Evolutionary conservation across 23 red algal species (phyloP).

Genomic region (Cyanidium caldarium): DNA sequence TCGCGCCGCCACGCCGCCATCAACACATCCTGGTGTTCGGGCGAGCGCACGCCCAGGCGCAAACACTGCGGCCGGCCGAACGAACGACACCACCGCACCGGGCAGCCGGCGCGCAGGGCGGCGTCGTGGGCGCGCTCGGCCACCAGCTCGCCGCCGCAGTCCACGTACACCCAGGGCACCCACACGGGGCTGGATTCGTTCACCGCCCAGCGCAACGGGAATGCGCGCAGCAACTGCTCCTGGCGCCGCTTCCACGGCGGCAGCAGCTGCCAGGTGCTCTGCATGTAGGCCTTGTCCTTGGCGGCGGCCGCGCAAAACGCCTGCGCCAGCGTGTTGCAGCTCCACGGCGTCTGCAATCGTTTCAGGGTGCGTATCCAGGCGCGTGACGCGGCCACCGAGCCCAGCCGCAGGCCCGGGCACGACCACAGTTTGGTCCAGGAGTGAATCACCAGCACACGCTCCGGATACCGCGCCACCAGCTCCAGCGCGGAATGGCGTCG

Average conservation of each 20-base stretch:
- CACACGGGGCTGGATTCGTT: conserved; percentile 36
- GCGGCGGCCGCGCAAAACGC: conserved; percentile 62
- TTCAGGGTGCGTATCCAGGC: conserved; percentile 52
- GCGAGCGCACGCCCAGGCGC: conserved; percentile 66
- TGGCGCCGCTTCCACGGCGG: conserved; percentile 39
- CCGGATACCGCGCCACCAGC: conserved; percentile 67
- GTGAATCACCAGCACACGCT: conserved; percentile 48
- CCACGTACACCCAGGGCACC: conserved; percentile 87
- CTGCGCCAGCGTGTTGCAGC: conserved; percentile 60
- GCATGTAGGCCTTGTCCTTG: conserved; percentile 51
- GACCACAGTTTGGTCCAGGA: conserved; percentile 98
- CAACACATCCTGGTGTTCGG: conserved; percentile 53
- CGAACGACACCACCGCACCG: conserved; percentile 68
- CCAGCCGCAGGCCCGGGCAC: conserved; percentile 86
- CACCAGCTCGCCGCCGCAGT: conserved; percentile 21
- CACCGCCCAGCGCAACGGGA: conserved; percentile 45
- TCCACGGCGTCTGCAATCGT: conserved; percentile 82
- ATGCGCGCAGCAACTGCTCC: conserved; percentile 12
- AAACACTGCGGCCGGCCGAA: conserved; percentile 52
- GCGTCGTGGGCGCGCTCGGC: conserved; percentile 35
- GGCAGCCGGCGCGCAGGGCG: conserved; percentile 54
- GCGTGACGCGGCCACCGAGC: conserved; percentile 30
- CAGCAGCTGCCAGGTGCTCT: conserved; percentile 53
- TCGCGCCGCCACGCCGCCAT: conserved; percentile 40
- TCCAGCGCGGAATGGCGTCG: conserved; percentile 32